A percentile compares a stretch with the other conserved stretches of the same genome.
phyloP scores from a whole-genome alignment of 2,329 filamentous ascomycete genomes.

The Diaporthe amygdali region DNA sequence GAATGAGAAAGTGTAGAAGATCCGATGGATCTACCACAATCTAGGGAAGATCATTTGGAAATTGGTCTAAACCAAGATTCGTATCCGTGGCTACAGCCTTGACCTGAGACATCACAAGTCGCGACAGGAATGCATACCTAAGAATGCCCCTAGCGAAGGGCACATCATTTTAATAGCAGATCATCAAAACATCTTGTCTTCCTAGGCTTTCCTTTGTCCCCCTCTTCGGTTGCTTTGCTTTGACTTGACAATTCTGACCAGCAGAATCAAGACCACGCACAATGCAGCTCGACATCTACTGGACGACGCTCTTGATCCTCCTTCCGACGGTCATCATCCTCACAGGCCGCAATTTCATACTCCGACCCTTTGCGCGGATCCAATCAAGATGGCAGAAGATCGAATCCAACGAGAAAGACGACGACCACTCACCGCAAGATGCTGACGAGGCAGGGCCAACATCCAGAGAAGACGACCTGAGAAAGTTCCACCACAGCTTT shows the following conservation, averaged over 20 bases:
- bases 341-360: conserved; percentile 9
- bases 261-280: neutral
- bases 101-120: neutral
- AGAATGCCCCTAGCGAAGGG: neutral
- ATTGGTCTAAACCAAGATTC: too few species aligned
- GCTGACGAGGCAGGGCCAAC: neutral
- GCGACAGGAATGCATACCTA: conserved; percentile 6
- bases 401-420: neutral
- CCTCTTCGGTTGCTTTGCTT: neutral
- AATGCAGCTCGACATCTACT: conserved; percentile 29
- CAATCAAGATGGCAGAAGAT: conserved; percentile 9
- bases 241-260: neutral
- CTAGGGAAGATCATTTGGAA: neutral
- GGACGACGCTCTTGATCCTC: conserved; percentile 26
- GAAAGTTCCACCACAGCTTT: conserved; percentile 19
- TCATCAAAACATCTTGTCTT: neutral
- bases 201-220: too few species aligned
- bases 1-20: neutral
- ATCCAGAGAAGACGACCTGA: neutral
- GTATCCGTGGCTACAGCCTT: neutral
- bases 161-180: neutral
- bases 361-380: neutral
- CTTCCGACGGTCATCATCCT: conserved; percentile 23
- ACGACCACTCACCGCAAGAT: neutral
- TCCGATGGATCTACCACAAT: neutral